A percentile compares a stretch with the other conserved stretches of the same genome.
phyloP scores from a whole-genome alignment of 805 yeast species.

The Candida yuanshanica region DNA sequence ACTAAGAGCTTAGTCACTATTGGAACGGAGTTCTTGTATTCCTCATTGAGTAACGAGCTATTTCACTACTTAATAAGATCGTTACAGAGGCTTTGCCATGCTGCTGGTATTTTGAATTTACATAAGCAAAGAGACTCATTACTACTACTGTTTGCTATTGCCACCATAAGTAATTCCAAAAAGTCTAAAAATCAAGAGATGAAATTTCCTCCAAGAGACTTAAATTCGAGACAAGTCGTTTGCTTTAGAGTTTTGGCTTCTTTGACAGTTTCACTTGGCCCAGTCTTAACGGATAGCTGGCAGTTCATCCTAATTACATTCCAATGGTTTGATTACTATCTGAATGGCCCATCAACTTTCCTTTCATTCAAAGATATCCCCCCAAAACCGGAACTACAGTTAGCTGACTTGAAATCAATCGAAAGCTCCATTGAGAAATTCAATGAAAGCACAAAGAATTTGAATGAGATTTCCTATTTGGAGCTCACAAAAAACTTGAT shows the following conservation, averaged over 20 bases:
- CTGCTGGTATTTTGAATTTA: conserved; percentile 70
- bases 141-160: conserved; percentile 37
- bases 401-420: conserved; percentile 45
- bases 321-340: conserved; percentile 72
- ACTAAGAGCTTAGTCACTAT: conserved; percentile 37
- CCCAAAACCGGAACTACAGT: conserved; percentile 34
- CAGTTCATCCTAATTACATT: conserved; percentile 50
- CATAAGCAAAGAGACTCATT: conserved; percentile 52
- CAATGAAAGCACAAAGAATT: conserved; percentile 54
- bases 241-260: conserved; percentile 76
- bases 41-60: conserved; percentile 63
- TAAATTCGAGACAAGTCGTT: conserved; percentile 64
- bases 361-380: conserved; percentile 35
- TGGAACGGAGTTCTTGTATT: conserved; percentile 49
- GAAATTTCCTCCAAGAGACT: conserved; percentile 33
- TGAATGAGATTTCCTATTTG: conserved; percentile 44
- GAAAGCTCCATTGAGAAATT: conserved; percentile 55
- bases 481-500: conserved; percentile 44
- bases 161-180: conserved; percentile 37
- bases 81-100: conserved; percentile 75
- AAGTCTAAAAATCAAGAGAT: conserved; percentile 12
- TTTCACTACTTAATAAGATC: conserved; percentile 67
- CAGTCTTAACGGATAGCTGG: conserved; percentile 69
- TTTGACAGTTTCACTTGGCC: conserved; percentile 77
- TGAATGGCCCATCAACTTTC: conserved; percentile 52